Evolutionary conservation across 2,329 filamentous ascomycete species (phyloP), one percentile per base, ranked within the genome.

Genomic region (Sclerotinia borealis): DNA sequence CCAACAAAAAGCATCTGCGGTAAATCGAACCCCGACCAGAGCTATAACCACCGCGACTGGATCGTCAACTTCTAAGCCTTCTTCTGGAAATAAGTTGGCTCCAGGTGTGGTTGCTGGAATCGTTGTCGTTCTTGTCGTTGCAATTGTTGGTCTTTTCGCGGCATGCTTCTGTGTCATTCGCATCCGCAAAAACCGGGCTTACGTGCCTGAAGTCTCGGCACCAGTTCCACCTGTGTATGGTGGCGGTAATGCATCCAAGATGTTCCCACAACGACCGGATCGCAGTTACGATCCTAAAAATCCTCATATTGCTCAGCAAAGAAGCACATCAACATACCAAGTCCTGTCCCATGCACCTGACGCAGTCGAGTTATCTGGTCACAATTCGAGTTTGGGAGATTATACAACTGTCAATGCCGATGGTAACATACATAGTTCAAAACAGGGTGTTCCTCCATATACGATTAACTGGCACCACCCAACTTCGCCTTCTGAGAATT

Each of bases 11-110:
- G 81, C 82, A 17, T 73, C 75, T 2, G 75, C 80, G 2, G 70
- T 78, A 2, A 72, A 74, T 11, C 78, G 85, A 36, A 77, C 79
- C 8, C 78, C 85, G 0, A 87, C 83, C 3, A 79, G 84, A 41
- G 45, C 68, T 6, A 58, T 68, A 9, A 59, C 67, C 0, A 58
- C 36, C 29, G 22, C 66, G 4, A 68, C 66, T 9, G 58, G 56
- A 25, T 66, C 73, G 8, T 69, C 81, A 50, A 68, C 69, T 22
- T 47, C 48, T 7, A 36, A 45, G 7, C 58, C 64, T 8, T 37
- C 19, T 0, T 48, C 68, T 7, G 59, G 51, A 11, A 62, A 31
- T 25, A 59, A 62, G 11, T 68, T 77, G 1, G 75, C 76, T 4
- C 73, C 70, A 0, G 79, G 79, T 11, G 79, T 68, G 9, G 79